phyloP scores from a whole-genome alignment of 805 yeast species.

The Myxozyma neotropica region DNA sequence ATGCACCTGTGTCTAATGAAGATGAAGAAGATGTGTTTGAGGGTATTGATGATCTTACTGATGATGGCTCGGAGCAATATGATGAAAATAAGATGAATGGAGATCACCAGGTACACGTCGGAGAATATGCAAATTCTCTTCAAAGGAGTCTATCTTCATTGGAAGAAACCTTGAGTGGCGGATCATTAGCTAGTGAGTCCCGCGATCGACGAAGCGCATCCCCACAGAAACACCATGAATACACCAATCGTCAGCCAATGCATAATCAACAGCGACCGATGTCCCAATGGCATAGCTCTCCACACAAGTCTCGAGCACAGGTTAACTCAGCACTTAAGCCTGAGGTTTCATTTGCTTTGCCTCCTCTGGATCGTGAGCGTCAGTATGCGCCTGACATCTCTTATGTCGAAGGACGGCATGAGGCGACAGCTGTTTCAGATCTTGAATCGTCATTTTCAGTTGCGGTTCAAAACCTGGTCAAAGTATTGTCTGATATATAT shows the following conservation, averaged over 20 bases:
- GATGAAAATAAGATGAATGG: background rate
- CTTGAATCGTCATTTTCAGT: slow-evolving; percentile 49
- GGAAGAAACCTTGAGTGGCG: slow-evolving; percentile 22
- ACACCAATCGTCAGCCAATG: background rate
- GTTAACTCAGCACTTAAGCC: background rate
- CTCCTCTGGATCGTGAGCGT: background rate
- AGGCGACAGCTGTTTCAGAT: slow-evolving; percentile 47
- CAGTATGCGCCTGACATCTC: slow-evolving; percentile 32
- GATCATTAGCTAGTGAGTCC: background rate
- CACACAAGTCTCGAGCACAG: background rate
- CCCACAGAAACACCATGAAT: slow-evolving; percentile 16
- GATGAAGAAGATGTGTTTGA: slow-evolving; percentile 36
- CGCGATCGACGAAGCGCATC: slow-evolving; percentile 4
- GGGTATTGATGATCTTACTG: slow-evolving; percentile 37
- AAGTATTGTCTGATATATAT: slow-evolving; percentile 48
- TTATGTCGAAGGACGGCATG: slow-evolving; percentile 34
- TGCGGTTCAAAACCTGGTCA: slow-evolving; percentile 48
- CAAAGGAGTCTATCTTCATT: slow-evolving; percentile 22
- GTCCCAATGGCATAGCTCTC: background rate
- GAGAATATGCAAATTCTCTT: slow-evolving; percentile 14
- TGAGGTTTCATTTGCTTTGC: slow-evolving; percentile 27
- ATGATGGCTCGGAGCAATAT: slow-evolving; percentile 1
- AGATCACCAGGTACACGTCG: slow-evolving; percentile 21
- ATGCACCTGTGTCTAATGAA: slow-evolving; percentile 11
- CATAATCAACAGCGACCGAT: too few relatives aligned